Evolutionary conservation across 352 stramenopile genomes (phyloP), one percentile per base, ranked within the genome.

Genomic region (Phytophthora aleatoria): DNA sequence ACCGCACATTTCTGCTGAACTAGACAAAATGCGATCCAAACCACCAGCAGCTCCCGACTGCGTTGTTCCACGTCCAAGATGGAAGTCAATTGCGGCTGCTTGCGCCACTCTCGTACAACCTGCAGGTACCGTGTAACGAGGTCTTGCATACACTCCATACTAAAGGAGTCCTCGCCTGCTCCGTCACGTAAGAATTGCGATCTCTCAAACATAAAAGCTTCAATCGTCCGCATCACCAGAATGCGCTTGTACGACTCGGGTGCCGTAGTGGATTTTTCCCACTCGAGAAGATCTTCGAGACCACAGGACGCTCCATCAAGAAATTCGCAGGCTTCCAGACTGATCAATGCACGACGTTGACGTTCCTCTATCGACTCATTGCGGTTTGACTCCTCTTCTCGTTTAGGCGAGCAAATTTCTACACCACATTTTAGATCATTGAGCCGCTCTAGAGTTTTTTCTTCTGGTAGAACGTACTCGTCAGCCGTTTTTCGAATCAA

Each of bases 21-120:
- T 1, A 84, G 39, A 16, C 73, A 81, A 53, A 81, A 84, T 3
- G 67, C 57, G 38, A 75, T 63, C 75, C 77, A 84, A 16, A 72
- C 57, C 9, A 84, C 50, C 5, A 87, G 24, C 41, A 84, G 52
- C 39, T 70, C 60, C 1, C 61, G 70, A 44, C 74, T 84, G 5
- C 50, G 66, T 31, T 81, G 67, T 39, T 81, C 69, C 15, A 86
- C 67, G 10, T 50, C 35, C 31, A 69, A 57, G 10, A 69, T 15
- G 4, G 44, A 57, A 8, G 50, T 69, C 20, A 52, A 54, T 24
- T 45, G 50, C 9, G 52, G 33, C 6, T 13, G 33, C 12, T 38
- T 38, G 33, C 5, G 33, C 33, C 33, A 77, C 26, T 67, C 15
- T 6, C 11, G 42, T 10, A 38, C 27, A 26, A 62, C 41, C 35